Evolutionary conservation across 2,329 filamentous ascomycete genomes (phyloP).

Genomic region (Massarina eburnea): DNA sequence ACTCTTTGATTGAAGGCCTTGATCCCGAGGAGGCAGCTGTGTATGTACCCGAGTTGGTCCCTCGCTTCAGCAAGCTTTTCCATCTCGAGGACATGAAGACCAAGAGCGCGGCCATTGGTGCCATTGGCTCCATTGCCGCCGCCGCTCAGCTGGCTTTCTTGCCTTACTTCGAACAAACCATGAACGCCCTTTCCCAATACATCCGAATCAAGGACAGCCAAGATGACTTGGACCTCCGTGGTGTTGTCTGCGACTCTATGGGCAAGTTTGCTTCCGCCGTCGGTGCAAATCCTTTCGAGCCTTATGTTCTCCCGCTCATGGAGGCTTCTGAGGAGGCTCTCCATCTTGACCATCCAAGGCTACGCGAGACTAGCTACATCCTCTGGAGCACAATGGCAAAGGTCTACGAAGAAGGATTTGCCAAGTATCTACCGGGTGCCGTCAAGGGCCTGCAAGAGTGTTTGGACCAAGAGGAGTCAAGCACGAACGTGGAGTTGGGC

Average conservation of each 20-base stretch:
- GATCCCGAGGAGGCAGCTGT: conserved; percentile 77
- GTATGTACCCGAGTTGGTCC: conserved; percentile 81
- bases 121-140: conserved; percentile 85
- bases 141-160: conserved; percentile 81
- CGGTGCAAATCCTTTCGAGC: conserved; percentile 82
- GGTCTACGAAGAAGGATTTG: conserved; percentile 72
- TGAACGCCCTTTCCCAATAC: conserved; percentile 84
- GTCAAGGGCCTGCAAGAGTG: conserved; percentile 81
- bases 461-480: conserved; percentile 84
- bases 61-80: conserved; percentile 81
- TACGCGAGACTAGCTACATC: conserved; percentile 96
- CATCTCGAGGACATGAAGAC: conserved; percentile 83
- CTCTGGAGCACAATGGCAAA: conserved; percentile 94
- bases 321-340: conserved; percentile 88
- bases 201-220: conserved; percentile 85
- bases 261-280: conserved; percentile 90
- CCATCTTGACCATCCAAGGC: conserved; percentile 81
- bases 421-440: conserved; percentile 69
- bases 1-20: conserved; percentile 84
- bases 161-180: conserved; percentile 89
- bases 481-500: conserved; percentile 73
- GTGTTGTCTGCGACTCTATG: conserved; percentile 88
- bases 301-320: conserved; percentile 89
- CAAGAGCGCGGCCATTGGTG: conserved; percentile 85
- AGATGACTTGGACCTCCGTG: conserved; percentile 86